A percentile compares a stretch with the other conserved stretches of the same genome.
Evolutionary conservation across 306 rosid species (phyloP).

Genomic region (Cicer arietinum): DNA sequence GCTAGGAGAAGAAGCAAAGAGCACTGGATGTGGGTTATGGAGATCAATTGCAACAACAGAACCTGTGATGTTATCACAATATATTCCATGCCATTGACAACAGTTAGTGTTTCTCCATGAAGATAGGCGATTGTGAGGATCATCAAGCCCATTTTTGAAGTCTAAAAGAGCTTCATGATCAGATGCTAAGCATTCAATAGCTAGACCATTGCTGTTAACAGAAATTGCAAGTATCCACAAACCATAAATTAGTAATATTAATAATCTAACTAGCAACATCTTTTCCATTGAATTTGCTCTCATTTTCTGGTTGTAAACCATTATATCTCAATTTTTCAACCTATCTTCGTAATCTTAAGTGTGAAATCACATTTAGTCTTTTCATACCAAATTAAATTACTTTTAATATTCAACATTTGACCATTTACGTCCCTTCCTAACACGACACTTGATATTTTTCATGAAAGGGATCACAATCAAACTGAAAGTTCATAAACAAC

Average conservation of each 20-base stretch:
- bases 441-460: neutral
- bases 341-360: neutral
- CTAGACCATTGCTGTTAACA: conserved; percentile 1
- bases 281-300: neutral
- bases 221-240: neutral
- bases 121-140: conserved; percentile 43
- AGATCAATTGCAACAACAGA: conserved; percentile 55
- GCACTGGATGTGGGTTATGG: conserved; percentile 41
- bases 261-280: neutral
- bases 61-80: conserved; percentile 46
- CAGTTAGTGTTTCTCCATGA: conserved; percentile 52
- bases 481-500: neutral
- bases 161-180: conserved; percentile 48
- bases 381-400: too few relatives aligned
- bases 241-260: neutral
- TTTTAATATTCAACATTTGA: neutral
- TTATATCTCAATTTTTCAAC: neutral
- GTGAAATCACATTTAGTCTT: neutral
- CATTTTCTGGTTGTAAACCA: neutral
- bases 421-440: neutral
- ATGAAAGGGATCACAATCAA: neutral
- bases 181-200: conserved; percentile 35
- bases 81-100: conserved; percentile 56
- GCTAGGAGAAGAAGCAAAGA: neutral
- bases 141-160: conserved; percentile 56